Base-by-base conservation (phyloP, 75 land plant genomes). In the Pinus taeda region DNA sequence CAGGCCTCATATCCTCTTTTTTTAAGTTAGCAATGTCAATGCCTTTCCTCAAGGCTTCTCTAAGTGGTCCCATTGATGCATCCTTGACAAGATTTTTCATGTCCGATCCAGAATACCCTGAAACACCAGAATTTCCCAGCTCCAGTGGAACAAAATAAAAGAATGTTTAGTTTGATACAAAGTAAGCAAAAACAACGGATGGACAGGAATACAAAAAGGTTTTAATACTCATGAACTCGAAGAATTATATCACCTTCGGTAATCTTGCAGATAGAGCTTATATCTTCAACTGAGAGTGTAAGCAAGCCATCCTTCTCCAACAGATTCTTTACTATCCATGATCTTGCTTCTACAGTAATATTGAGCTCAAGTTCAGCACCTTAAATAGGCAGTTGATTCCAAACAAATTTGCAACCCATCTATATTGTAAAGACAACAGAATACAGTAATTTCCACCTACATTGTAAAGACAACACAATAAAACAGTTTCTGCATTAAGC, bases 71-170 rank as follows among this genome's bases (percentile, higher is more conserved):
- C 98, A 97, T 92, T 37, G 95, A 94, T 21, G 99, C 99, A 78
- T 95, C 99, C 84, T 97, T 97, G 45, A 97, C 99, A 22, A 97
- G 76, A 76, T 97, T 95, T 76, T 93, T 97, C 95, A 97, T 95
- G 67, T 97, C 99, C 71, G 98, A 97, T 70, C 98, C 95, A 36
- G 98, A 97, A 80, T 97, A 97, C 29, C 99, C 98, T 97, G 88
- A 29, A 66, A 55, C 13, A 6, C 22, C 24, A 79, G n/a, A 26
- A 81, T 57, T 29, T 67, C 6, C 3, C 73, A 76, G 30, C 77
- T 37, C 30, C 15, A 45, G 24, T 49, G 12, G 33, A 53, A 73
- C 37, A 57, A 49, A 3, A 26, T 4, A 73, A 24, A 60, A 3
- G 29, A 20, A 60, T 18, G 18, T 30, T 30, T 33, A n/a, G 20